Base-by-base conservation (phyloP, 1,284 basidiomycete species). In the Mycena citricolor region DNA sequence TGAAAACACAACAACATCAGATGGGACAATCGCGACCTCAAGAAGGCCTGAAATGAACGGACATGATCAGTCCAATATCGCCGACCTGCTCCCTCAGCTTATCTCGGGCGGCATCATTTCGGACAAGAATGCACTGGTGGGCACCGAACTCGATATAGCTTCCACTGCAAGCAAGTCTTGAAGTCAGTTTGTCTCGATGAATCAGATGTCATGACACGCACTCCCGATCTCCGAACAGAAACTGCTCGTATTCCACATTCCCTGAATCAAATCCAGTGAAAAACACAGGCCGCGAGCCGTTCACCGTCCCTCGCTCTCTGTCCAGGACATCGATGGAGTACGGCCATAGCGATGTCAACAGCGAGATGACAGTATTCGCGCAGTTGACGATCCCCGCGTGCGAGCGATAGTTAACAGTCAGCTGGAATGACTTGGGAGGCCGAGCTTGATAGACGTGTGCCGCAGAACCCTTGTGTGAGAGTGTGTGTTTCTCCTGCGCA, bases 351-450 rank as follows among this genome's bases (percentile, higher is more conserved):
- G 54, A 54, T 2, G 66, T 74, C 31, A 89, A 78, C 5, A 86
- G 61, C n/a, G 78, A 68, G 8, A 88, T 74, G 5, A 88, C 64
- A 0, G 74, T 76, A 37, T 79, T 74, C 0, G 84, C 85, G 45
- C 81, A 82, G 32, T 77, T 71, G n/a, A 86, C 76, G 22, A 83
- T 82, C 2, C 86, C 86, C 0, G 73, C 74, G 54, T 89, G 86
- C 0, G 83, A 86, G 8, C 85, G 75, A 57, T 84, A 86, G 54
- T 89, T 89, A 26, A 72, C 64, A 0, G 74, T 65, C 1, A 89
- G 70, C 39, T 83, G 76, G 59, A 86, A 88, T 3, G 67, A 66
- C 37, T 57, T 63, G 0, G 82, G 79, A 23, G 64, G 53, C 20
- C 8, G 39, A n/a, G n/a, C n/a, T n/a, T n/a, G n/a, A n/a, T n/a